Base-by-base conservation (phyloP, 768 basidiomycete species). In the Naganishia kalamii region DNA sequence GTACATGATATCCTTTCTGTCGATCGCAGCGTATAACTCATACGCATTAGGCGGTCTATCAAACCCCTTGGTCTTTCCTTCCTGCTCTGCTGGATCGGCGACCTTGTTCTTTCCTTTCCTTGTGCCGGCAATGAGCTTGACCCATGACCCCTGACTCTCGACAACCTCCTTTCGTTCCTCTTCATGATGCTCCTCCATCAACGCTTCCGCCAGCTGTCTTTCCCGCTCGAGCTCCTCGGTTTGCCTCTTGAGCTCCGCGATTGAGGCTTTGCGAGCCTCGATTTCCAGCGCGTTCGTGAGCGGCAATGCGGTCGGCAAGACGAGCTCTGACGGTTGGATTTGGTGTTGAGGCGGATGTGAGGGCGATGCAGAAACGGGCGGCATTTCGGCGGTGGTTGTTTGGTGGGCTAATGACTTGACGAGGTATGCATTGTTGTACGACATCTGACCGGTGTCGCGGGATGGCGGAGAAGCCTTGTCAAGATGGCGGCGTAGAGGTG, bases 11-110 rank as follows among this genome's bases (percentile, higher is more conserved):
- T 97, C 88, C 72, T 88, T 88, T 40, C 82, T 81, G 70, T 98
- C 93, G 23, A 97, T 83, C 1, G 93, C 93, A 57, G 87, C 82
- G 72, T 92, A 84, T 0, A 96, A 80, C 80, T 92, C 82, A 66
- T 81, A 86, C 0, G 85, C 82, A 81, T 86, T 77, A 25, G 78
- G 80, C 65, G 77, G 70, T 12, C 68, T 67, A 3, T 51, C 37
- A 62, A 77, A 77, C 1, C 60, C 30, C 62, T 63, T 69, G 44
- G 33, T 66, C 66, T 54, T 68, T 32, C 49, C 44, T 44, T 5
- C 63, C 5, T 62, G 44, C 21, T 63, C 52, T 27, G 41, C 57
- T 4, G 15, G 63, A 35, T 62, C 65, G 40, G 62, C 40, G 1
- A 48, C 54, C 32, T 72, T 68, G 2, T 69, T 65, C 11, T 68